Base-by-base conservation (phyloP, 768 basidiomycete species). In the Mrakia hoshinonis region DNA sequence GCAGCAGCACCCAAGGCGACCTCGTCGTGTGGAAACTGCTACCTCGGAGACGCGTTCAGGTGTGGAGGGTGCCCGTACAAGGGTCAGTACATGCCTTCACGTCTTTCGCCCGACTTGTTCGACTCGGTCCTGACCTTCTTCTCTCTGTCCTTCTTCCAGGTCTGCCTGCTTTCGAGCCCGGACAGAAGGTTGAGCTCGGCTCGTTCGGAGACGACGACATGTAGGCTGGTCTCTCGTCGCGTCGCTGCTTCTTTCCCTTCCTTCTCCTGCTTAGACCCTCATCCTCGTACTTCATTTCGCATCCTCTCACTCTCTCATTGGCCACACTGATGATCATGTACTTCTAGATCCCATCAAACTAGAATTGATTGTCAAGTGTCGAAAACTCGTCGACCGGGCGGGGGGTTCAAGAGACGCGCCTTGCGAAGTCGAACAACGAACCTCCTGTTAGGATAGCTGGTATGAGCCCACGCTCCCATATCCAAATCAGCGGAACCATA, bases 21-120 rank as follows among this genome's bases (percentile, higher is more conserved):
- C 68, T 95, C 93, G 78, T 92, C 91, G 77, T 98, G 96, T 82
- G 95, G 94, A 20, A 97, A 84, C 82, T 99, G 96, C 83, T 98
- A 91, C 83, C 82, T 98, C 47, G 96, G 96, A 12, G 96, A 99
- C 80, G 96, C 96, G 3, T 99, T 99, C 82, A 84, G 96, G 77
- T 99, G 96, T 80, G 89, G 88, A 29, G 87, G 92, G 67, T 99
- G 96, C 79, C 96, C 96, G 36, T 99, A 97, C 81, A 83, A 91
- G 55, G 95, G 95, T 97, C 75, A 73, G 90, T 85, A 22, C n/a
- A n/a, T 24, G 24, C 24, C 46, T 13, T 67, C 34, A 24, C 5
- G n/a, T 47, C 48, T 22, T 34, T 52, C 49, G 22, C 6, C 15
- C 0, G 1, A 1, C 64, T 67, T 26, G 20, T 34, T 72, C 43